phyloP scores from a whole-genome alignment of 306 rosid genomes.

The Begonia loranthoides region DNA sequence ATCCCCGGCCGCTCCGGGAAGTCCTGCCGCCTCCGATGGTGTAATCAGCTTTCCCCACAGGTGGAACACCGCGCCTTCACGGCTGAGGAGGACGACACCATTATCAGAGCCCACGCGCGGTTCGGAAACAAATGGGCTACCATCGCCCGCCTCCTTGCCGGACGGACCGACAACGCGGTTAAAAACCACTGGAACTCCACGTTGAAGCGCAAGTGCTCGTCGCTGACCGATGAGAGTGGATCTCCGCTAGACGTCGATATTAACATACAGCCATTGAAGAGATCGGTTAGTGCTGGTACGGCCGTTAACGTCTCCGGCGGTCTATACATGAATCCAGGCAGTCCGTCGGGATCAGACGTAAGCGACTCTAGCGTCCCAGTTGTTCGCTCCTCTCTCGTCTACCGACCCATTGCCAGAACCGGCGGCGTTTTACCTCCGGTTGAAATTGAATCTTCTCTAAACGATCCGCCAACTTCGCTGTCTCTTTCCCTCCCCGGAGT shows the following conservation, averaged over 20 bases:
- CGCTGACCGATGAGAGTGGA: slow-evolving; percentile 16
- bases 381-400: slow-evolving; percentile 32
- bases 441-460: slow-evolving; percentile 45
- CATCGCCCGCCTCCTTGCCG: slow-evolving; percentile 72
- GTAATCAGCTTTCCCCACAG: slow-evolving; percentile 92
- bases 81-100: slow-evolving; percentile 77
- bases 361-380: slow-evolving; percentile 73
- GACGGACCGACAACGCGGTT: slow-evolving; percentile 94
- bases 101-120: slow-evolving; percentile 77
- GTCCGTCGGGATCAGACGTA: slow-evolving; percentile 82
- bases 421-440: slow-evolving; percentile 48
- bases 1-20: slow-evolving; percentile 91
- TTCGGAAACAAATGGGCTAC: slow-evolving; percentile 99
- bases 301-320: slow-evolving; percentile 51
- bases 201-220: slow-evolving; percentile 63
- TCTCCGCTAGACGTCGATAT: slow-evolving; percentile 10
- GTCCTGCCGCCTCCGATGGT: slow-evolving; percentile 92
- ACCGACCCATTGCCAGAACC: slow-evolving; percentile 56
- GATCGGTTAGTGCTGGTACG: slow-evolving; percentile 70
- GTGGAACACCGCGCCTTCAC: slow-evolving; percentile 91
- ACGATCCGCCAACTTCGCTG: slow-evolving; percentile 73
- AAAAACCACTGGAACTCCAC: slow-evolving; percentile 99
- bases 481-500: slow-evolving; percentile 73
- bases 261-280: slow-evolving; percentile 38
- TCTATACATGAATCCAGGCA: slow-evolving; percentile 51